Base-by-base conservation (phyloP, 140 eudicot species). In the Stevia rebaudiana region DNA sequence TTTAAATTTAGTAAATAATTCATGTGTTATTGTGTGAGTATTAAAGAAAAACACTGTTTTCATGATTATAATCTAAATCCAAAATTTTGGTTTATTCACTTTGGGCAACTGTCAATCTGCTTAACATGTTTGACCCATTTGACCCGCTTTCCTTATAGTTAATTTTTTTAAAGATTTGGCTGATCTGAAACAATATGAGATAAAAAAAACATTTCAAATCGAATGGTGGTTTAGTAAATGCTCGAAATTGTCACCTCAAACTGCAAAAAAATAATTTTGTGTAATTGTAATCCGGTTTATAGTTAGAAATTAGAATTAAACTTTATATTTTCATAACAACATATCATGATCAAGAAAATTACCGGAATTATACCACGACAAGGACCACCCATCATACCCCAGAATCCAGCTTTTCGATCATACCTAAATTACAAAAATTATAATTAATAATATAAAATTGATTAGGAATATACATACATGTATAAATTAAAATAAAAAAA, bases 281-380 rank as follows among this genome's bases (percentile, higher is more conserved):
- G 19, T 13, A 50, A 3, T 0, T 39, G 23, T 36, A 58, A 36
- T 17, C 25, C 8, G 11, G 18, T 9, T 40, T 39, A 39, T 43
- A 1, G 36, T 50, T 53, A 42, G 53, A 24, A 53, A n/a, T 42
- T 68, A 37, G 31, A 17, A 68, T 30, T 23, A 31, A 65, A 69
- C 17, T 24, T 61, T 36, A 56, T 6, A 69, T 47, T 47, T 46
- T 47, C 13, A 7, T 55, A 28, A 17, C 3, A 46, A 7, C 23
- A 6, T 55, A 28, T 55, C 61, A 25, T 13, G 61, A 55, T 55
- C 61, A 71, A 52, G 69, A 65, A 41, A 62, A 24, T 39, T 94
- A 94, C 99, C 41, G 99, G 99, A 66, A 94, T 63, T 40, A 94
- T 94, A 72, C 99, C 99, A 41, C 89, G 95, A 68, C 99, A 88